phyloP scores from a whole-genome alignment of 2,329 filamentous ascomycete genomes.

The Dactylellina haptotyla region DNA sequence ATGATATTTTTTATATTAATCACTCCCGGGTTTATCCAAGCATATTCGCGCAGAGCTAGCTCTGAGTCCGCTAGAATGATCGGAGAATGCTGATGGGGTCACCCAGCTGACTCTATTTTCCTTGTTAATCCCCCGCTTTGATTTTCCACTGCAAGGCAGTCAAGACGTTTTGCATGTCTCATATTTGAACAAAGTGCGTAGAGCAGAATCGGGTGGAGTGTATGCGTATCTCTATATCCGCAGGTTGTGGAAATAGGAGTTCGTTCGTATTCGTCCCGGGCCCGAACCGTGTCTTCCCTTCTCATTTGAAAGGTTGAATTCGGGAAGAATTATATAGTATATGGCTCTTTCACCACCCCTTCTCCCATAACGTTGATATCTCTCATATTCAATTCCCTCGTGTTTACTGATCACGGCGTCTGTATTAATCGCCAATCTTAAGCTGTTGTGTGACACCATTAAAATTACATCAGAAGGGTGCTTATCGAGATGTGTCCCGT shows the following conservation, averaged over 20 bases:
- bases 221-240: no score
- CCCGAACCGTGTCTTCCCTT: no score
- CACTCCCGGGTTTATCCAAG: conserved; percentile 51
- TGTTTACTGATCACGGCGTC: conserved; percentile 29
- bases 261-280: no score
- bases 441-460: conserved; percentile 36
- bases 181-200: background rate
- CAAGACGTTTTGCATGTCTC: conserved; percentile 9
- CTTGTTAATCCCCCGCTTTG: conserved; percentile 37
- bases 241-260: no score
- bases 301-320: background rate
- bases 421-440: conserved; percentile 47
- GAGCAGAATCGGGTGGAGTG: background rate
- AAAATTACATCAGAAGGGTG: conserved; percentile 19
- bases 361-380: conserved; percentile 22
- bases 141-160: conserved; percentile 6
- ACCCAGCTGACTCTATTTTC: conserved; percentile 21
- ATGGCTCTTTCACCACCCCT: background rate
- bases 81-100: conserved; percentile 54
- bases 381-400: background rate
- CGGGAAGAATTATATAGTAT: background rate
- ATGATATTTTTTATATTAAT: conserved; percentile 31
- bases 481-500: conserved; percentile 16
- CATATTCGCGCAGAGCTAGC: conserved; percentile 33
- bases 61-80: conserved; percentile 42